Percentiles rank a stretch among this genome's conserved stretches.
Evolutionary conservation across 192 early-diverging fungal genomes (phyloP).

Genomic region (Piromyces finnis): DNA sequence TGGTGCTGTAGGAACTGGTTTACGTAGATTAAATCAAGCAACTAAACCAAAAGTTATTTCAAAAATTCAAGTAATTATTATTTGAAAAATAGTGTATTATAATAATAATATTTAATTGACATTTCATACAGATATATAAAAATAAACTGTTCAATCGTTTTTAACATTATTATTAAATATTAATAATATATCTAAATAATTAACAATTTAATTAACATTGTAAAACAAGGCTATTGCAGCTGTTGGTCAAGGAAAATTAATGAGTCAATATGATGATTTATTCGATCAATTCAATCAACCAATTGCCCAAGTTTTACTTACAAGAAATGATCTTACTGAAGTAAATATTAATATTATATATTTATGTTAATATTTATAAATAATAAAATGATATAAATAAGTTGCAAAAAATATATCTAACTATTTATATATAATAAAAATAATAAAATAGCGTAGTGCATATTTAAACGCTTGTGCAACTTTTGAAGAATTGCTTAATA

Average conservation of each 20-base stretch:
- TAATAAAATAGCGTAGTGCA: constrained; percentile 60
- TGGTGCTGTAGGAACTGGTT: constrained; percentile 84
- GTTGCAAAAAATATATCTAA: too few species aligned
- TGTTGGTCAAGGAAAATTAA: constrained; percentile 89
- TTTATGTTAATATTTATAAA: too few species aligned
- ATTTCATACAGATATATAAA: too few species aligned
- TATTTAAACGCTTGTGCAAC: constrained; percentile 95
- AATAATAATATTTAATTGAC: too few species aligned
- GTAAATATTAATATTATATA: constrained; percentile 18
- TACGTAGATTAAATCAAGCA: constrained; percentile 56
- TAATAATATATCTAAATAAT: too few species aligned
- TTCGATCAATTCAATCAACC: constrained; percentile 85
- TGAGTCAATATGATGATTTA: constrained; percentile 89
- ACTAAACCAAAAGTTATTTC: constrained; percentile 71
- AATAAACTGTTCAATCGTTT: too few species aligned
- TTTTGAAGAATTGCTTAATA: constrained; percentile 68
- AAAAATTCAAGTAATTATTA: constrained; percentile 41
- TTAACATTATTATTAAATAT: too few species aligned
- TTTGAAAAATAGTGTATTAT: background rate
- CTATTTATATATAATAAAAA: background rate
- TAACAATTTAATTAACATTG: background rate
- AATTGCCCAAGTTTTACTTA: constrained; percentile 88
- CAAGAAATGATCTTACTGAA: constrained; percentile 82
- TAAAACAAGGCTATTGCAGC: constrained; percentile 93
- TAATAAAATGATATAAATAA: too few species aligned